Evolutionary conservation across 2,329 filamentous ascomycete genomes (phyloP).

Genomic region (Aspergillus brunneoviolaceus): DNA sequence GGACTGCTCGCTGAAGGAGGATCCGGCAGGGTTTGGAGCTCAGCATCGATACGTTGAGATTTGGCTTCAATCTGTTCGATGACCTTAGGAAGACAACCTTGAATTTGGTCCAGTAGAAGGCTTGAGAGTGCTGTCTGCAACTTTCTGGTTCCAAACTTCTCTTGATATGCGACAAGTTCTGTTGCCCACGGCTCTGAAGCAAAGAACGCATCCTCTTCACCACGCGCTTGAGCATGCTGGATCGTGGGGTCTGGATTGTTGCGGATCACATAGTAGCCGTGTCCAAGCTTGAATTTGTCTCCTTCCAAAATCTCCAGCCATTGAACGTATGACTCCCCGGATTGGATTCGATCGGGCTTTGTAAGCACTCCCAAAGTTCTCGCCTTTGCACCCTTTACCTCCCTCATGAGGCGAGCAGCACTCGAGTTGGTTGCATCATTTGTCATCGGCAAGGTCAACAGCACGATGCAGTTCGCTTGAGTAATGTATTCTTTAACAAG

Average conservation of each 20-base stretch:
- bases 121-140: slow-evolving; percentile 52
- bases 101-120: slow-evolving; percentile 51
- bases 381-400: slow-evolving; percentile 52
- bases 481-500: slow-evolving; percentile 69
- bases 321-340: slow-evolving; percentile 52
- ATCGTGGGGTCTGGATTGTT: slow-evolving; percentile 47
- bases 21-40: slow-evolving; percentile 63
- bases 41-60: slow-evolving; percentile 52
- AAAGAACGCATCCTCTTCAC: slow-evolving; percentile 55
- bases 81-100: slow-evolving; percentile 35
- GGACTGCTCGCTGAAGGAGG: slow-evolving; percentile 64
- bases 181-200: slow-evolving; percentile 46
- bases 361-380: slow-evolving; percentile 76
- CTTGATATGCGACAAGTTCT: slow-evolving; percentile 37
- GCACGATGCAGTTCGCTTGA: slow-evolving; percentile 68
- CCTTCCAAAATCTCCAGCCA: slow-evolving; percentile 66
- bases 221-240: slow-evolving; percentile 49
- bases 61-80: slow-evolving; percentile 46
- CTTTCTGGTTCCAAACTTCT: slow-evolving; percentile 54
- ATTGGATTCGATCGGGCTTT: slow-evolving; percentile 72
- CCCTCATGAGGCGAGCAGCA: slow-evolving; percentile 64
- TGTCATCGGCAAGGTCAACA: slow-evolving; percentile 76
- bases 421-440: slow-evolving; percentile 74
- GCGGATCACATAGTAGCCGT: slow-evolving; percentile 79
- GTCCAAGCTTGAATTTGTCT: slow-evolving; percentile 61